A percentile compares a stretch with the other conserved stretches of the same genome.
Evolutionary conservation across 1,284 basidiomycete species (phyloP).

Genomic region (Moesziomyces globuligerus): DNA sequence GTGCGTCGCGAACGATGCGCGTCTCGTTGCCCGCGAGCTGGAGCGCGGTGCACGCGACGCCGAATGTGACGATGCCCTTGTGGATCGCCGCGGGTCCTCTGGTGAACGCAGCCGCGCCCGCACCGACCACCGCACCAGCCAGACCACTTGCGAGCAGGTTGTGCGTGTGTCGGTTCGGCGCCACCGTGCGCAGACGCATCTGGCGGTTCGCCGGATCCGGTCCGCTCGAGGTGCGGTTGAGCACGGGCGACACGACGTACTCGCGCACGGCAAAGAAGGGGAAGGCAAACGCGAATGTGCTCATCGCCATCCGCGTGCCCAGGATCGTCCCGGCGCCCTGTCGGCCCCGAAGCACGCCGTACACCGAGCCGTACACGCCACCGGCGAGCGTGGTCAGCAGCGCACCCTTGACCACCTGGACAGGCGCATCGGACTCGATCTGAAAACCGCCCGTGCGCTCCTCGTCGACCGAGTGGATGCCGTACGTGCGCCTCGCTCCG

Average conservation of each 20-base stretch:
- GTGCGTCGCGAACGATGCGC: slow-evolving; percentile 20
- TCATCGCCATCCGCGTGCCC: slow-evolving; percentile 34
- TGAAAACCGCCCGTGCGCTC: slow-evolving; percentile 8
- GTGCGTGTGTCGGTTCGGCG: slow-evolving; percentile 29
- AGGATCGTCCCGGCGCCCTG: slow-evolving; percentile 39
- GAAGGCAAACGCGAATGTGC: slow-evolving; percentile 40
- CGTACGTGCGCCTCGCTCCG: slow-evolving; percentile 11
- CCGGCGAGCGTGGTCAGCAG: slow-evolving; percentile 37
- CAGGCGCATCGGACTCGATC: slow-evolving; percentile 39
- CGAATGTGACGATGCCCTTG: slow-evolving; percentile 38
- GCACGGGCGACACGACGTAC: slow-evolving; percentile 32
- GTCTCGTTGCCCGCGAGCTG: slow-evolving; percentile 46
- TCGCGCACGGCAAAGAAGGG: slow-evolving; percentile 50
- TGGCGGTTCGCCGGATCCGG: slow-evolving; percentile 22
- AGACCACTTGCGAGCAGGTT: slow-evolving; percentile 31
- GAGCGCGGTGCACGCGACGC: slow-evolving; percentile 27
- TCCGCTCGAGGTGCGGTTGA: slow-evolving; percentile 38
- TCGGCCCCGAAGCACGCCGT: slow-evolving; percentile 32
- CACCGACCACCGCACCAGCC: slow-evolving; percentile 39
- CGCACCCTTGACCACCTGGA: slow-evolving; percentile 49
- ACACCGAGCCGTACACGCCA: slow-evolving; percentile 32
- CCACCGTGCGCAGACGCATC: slow-evolving; percentile 24
- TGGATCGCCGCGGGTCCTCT: slow-evolving; percentile 16
- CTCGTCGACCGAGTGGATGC: slow-evolving; percentile 38
- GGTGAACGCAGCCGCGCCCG: slow-evolving; percentile 23